These are phyloP conservation scores for Fusarium sp. DNA, from an alignment of 2,329 filamentous ascomycete species.

Conservation along the genomic window DNA sequence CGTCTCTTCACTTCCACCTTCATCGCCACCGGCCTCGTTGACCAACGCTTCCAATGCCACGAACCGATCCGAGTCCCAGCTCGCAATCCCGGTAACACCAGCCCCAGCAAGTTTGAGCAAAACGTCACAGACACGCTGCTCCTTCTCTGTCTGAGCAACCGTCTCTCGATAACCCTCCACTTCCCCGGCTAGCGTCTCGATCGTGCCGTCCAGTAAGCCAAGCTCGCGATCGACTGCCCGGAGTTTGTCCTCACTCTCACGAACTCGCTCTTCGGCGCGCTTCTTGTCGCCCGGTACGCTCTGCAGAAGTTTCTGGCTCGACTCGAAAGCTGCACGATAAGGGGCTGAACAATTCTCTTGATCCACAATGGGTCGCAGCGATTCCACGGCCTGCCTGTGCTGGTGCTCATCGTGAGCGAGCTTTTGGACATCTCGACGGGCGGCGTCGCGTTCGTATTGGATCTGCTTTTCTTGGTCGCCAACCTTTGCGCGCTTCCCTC, in stretches of 20 bases:
- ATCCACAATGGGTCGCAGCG: background rate
- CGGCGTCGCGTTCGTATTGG: background rate
- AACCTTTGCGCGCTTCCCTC: background rate
- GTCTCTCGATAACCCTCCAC: background rate
- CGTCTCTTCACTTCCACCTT: too few relatives aligned
- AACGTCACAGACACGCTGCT: background rate
- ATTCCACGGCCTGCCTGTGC: background rate
- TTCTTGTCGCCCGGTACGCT: background rate
- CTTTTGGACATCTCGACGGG: background rate
- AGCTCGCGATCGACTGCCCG: background rate
- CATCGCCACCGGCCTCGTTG: background rate
- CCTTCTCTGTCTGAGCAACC: background rate
- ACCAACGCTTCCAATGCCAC: background rate
- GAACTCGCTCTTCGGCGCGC: background rate
- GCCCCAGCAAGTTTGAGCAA: background rate
- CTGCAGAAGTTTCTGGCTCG: background rate
- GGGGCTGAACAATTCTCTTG: background rate
- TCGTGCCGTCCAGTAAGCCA: background rate
- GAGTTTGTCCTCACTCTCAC: background rate
- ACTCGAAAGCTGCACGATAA: background rate
- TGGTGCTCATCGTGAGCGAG: background rate
- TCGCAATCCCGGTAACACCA: background rate
- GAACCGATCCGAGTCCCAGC: background rate
- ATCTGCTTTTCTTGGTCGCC: background rate
- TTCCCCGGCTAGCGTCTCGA: background rate